Conservation (phyloP, 2,329 filamentous ascomycete species). For the Fulvia fulva region DNA sequence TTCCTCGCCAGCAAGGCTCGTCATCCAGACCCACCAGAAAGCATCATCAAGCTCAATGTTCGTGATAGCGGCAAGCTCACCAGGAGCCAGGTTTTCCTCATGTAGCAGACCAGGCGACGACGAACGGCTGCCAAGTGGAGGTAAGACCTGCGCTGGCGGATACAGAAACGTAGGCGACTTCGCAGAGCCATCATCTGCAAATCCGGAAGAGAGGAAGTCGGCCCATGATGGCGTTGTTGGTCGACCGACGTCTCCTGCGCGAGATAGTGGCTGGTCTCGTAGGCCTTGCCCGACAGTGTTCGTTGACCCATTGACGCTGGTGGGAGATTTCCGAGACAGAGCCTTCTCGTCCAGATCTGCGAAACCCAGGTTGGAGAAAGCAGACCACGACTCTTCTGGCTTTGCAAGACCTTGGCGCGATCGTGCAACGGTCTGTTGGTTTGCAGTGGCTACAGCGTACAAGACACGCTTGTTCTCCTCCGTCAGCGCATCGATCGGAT, state of each 20-base stretch:
- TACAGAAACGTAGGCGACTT: constrained; percentile 58
- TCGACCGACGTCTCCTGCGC: constrained; percentile 63
- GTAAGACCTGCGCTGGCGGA: constrained; percentile 87
- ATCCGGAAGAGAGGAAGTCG: constrained; percentile 92
- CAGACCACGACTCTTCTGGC: constrained; percentile 85
- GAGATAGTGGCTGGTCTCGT: constrained; percentile 63
- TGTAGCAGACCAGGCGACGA: constrained; percentile 46
- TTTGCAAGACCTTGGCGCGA: constrained; percentile 47
- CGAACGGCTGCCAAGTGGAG: constrained; percentile 57
- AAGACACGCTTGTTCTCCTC: constrained; percentile 92
- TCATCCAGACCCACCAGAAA: constrained; percentile 99
- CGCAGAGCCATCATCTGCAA: constrained; percentile 69
- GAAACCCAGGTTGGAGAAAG: constrained; percentile 94
- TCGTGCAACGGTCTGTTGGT: constrained; percentile 67
- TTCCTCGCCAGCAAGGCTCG: constrained; percentile 87
- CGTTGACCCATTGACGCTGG: constrained; percentile 20
- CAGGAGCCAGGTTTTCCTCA: constrained; percentile 72
- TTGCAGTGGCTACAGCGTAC: constrained; percentile 79
- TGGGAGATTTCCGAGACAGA: constrained; percentile 16
- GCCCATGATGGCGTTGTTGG: constrained; percentile 98
- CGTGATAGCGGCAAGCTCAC: constrained; percentile 89
- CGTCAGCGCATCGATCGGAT: constrained; percentile 81
- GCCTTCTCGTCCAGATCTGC: constrained; percentile 57
- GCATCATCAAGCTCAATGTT: constrained; percentile 84
- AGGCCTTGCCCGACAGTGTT: constrained; percentile 47